Evolutionary conservation across 441 rosid genomes (phyloP).

Genomic region (Pelargonium citronellum): DNA sequence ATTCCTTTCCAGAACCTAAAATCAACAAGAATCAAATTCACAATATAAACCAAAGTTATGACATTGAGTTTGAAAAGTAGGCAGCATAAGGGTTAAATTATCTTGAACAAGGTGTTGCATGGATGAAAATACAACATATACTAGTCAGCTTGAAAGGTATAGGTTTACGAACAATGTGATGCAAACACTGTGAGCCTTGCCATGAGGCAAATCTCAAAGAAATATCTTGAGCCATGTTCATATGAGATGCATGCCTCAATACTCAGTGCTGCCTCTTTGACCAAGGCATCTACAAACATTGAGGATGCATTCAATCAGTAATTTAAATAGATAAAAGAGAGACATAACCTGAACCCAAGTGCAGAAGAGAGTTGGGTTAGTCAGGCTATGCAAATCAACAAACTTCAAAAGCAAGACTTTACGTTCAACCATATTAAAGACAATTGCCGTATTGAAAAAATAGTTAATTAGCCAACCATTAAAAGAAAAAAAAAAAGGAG

Average conservation of each 20-base stretch:
- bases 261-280: slow-evolving; percentile 17
- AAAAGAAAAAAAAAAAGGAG: background rate
- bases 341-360: background rate
- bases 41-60: slow-evolving; percentile 15
- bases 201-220: slow-evolving; percentile 16
- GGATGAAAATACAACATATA: slow-evolving; percentile 5
- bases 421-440: background rate
- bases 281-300: slow-evolving; percentile 16
- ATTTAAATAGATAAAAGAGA: background rate
- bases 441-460: background rate
- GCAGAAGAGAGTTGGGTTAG: background rate
- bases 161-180: slow-evolving; percentile 4
- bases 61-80: background rate
- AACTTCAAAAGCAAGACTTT: background rate
- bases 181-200: slow-evolving; percentile 8
- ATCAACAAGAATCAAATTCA: slow-evolving; percentile 17
- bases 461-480: background rate
- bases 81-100: slow-evolving; percentile 7
- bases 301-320: slow-evolving; percentile 16
- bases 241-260: slow-evolving; percentile 14
- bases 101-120: background rate
- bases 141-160: background rate
- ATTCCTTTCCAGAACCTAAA: slow-evolving; percentile 69
- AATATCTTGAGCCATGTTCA: slow-evolving; percentile 13
- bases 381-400: background rate